Base-by-base conservation (phyloP, 768 basidiomycete genomes). In the Rhodocollybia butyracea region DNA sequence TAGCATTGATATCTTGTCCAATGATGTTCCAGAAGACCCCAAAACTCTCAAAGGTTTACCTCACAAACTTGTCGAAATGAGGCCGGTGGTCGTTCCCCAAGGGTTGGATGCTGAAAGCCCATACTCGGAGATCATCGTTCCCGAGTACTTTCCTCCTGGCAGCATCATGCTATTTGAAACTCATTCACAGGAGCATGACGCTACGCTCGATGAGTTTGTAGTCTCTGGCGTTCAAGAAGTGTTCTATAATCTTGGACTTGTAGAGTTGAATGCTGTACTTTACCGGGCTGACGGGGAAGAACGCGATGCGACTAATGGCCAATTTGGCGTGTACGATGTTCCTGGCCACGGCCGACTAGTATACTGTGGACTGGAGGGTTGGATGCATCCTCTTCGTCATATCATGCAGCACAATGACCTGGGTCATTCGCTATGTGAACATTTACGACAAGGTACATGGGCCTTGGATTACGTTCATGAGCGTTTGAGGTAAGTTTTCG, bases 301-400 rank as follows among this genome's bases (percentile, higher is more conserved):
- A 69, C 77, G 85, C 34, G 96, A 98, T 66, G 89, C 90, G 2
- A 96, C 92, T 1, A 75, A 70, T 3, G 91, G 91, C 1, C 80
- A 85, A 58, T 85, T 87, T 65, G 95, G 97, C 3, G 81, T 75
- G 1, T 98, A 98, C 69, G 80, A 87, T 45, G 73, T 99, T 31
- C 91, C 95, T 4, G 82, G 79, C 22, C 64, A 82, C 22, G 93
- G 89, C 0, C 80, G 81, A 56, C 74, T 94, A 68, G 84, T 82
- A 11, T 99, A 98, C 70, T 98, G 95, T 63, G 97, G 97, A 17
- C 69, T 98, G 48, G 93, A 98, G 64, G 97, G 97, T 1, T 99
- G 95, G 94, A 98, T 99, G 94, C 82, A 87, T 61, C 86, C 86
- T 0, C 74, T 98, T 53, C 79, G 84, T 36, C 83, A 84, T 61